Percentiles rank a stretch among this genome's conserved stretches.
phyloP scores from a whole-genome alignment of 495 filamentous ascomycete genomes.

The Penicillium steckii region DNA sequence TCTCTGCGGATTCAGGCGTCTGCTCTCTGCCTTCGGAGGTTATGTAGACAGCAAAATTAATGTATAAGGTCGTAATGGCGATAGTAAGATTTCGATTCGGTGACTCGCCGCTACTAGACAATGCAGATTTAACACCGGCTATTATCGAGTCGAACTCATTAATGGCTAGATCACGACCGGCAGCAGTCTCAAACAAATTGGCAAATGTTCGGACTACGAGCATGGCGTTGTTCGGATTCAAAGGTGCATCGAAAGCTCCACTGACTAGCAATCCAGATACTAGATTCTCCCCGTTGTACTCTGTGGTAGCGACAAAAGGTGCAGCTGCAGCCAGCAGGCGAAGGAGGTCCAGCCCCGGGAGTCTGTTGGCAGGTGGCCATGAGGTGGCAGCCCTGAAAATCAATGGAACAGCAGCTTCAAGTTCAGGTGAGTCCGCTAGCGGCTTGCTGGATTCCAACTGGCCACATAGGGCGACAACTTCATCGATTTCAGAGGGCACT shows the following conservation, averaged over 20 bases:
- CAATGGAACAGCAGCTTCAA: conserved; percentile 53
- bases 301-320: conserved; percentile 57
- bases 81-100: conserved; percentile 80
- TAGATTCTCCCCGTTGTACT: conserved; percentile 54
- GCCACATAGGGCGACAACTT: conserved; percentile 52
- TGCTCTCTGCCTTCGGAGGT: conserved; percentile 35
- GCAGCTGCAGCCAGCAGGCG: conserved; percentile 71
- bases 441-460: conserved; percentile 53
- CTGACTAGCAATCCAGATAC: conserved; percentile 43
- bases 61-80: conserved; percentile 75
- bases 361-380: conserved; percentile 76
- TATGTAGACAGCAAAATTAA: conserved; percentile 78
- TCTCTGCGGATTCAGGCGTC: conserved; percentile 50
- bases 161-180: conserved; percentile 64
- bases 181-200: conserved; percentile 80
- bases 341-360: conserved; percentile 83
- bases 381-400: conserved; percentile 64
- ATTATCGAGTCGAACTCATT: conserved; percentile 58
- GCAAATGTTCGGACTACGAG: conserved; percentile 75
- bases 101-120: conserved; percentile 42
- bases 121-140: conserved; percentile 44
- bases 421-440: conserved; percentile 30
- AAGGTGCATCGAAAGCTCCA: conserved; percentile 55
- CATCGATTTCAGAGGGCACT: conserved; percentile 64
- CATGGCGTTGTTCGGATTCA: conserved; percentile 77